phyloP scores from a whole-genome alignment of 495 filamentous ascomycete genomes.

The Penicillium simplicissimum region DNA sequence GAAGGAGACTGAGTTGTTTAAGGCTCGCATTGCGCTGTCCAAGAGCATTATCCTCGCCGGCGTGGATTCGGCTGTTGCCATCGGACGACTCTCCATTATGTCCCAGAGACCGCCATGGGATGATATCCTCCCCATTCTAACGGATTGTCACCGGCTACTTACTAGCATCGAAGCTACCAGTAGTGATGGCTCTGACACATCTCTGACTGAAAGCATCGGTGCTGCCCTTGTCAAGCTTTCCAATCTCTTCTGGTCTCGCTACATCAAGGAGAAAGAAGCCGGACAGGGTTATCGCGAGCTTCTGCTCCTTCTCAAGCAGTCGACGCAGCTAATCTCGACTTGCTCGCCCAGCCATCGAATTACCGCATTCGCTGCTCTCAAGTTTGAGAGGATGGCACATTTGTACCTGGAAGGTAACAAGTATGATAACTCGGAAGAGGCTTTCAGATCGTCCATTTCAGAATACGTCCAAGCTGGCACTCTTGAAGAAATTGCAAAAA shows the following conservation, averaged over 20 bases:
- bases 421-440: conserved; percentile 37
- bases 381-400: conserved; percentile 55
- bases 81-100: conserved; percentile 45
- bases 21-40: conserved; percentile 32
- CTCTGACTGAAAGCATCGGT: conserved; percentile 24
- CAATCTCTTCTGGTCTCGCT: conserved; percentile 74
- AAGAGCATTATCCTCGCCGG: conserved; percentile 44
- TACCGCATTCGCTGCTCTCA: conserved; percentile 52
- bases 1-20: conserved; percentile 34
- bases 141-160: conserved; percentile 43
- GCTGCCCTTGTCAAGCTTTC: conserved; percentile 59
- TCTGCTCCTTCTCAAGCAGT: conserved; percentile 48
- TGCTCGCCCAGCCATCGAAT: conserved; percentile 43
- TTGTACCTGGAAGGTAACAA: conserved; percentile 43
- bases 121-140: conserved; percentile 38
- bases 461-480: conserved; percentile 48
- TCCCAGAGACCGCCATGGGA: conserved; percentile 44
- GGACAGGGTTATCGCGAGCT: conserved; percentile 39
- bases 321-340: conserved; percentile 44
- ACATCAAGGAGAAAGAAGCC: conserved; percentile 50
- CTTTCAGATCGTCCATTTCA: conserved; percentile 46
- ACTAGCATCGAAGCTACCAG: conserved; percentile 35
- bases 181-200: conserved; percentile 23
- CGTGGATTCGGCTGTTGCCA: conserved; percentile 42
- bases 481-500: conserved; percentile 35